A percentile compares a stretch with the other conserved stretches of the same genome.
These are phyloP conservation scores for Hypoxylon sp. DNA, from an alignment of 2,329 filamentous ascomycete species.

Conservation along the genomic window DNA sequence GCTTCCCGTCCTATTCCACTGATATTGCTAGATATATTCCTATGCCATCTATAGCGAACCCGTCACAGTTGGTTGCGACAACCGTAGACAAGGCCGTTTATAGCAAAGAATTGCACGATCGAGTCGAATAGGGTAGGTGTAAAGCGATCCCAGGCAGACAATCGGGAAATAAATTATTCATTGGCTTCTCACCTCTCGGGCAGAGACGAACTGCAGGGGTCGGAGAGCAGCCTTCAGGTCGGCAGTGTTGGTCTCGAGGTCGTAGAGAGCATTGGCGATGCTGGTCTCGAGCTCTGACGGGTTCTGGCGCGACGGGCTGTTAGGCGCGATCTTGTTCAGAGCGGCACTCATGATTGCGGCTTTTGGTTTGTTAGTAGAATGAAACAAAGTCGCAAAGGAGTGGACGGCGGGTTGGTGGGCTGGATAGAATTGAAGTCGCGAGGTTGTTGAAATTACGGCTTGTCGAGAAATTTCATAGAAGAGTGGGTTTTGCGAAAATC, in stretches of 20 bases:
- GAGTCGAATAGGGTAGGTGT: slow-evolving; percentile 49
- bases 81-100: slow-evolving; percentile 44
- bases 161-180: slow-evolving; percentile 40
- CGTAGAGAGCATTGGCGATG: slow-evolving; percentile 97
- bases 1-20: slow-evolving; percentile 81
- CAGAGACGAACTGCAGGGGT: slow-evolving; percentile 98
- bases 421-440: slow-evolving; percentile 38
- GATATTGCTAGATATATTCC: slow-evolving; percentile 50
- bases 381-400: slow-evolving; percentile 40
- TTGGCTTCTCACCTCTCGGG: slow-evolving; percentile 91
- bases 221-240: slow-evolving; percentile 97
- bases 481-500: slow-evolving; percentile 30
- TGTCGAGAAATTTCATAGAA: slow-evolving; percentile 37
- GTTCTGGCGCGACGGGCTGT: slow-evolving; percentile 95
- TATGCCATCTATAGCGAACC: slow-evolving; percentile 44
- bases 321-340: slow-evolving; percentile 98
- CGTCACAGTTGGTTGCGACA: slow-evolving; percentile 32
- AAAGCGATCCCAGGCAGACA: slow-evolving; percentile 46
- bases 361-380: slow-evolving; percentile 41
- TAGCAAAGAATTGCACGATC: slow-evolving; percentile 45
- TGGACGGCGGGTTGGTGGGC: slow-evolving; percentile 18
- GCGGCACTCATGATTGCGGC: slow-evolving; percentile 76
- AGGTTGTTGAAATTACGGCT: slow-evolving; percentile 31
- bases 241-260: slow-evolving; percentile 99
- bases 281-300: slow-evolving; percentile 97